Evolutionary conservation across 2,329 filamentous ascomycete genomes (phyloP).

Genomic region (Trichophyton verrucosum): DNA sequence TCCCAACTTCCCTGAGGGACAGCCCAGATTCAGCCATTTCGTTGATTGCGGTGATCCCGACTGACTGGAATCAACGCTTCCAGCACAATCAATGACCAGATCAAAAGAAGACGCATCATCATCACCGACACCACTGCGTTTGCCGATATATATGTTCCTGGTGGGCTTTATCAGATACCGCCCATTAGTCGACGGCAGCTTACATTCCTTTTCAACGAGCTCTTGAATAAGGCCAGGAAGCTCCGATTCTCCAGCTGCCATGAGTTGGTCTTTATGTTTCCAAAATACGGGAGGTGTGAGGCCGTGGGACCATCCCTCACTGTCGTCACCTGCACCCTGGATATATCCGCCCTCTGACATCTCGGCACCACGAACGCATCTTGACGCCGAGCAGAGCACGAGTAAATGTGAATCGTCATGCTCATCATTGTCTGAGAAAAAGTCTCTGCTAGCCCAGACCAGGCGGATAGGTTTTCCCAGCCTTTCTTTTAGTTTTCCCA

Average conservation of each 20-base stretch:
- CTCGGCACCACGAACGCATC: constrained; percentile 56
- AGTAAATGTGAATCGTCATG: constrained; percentile 51
- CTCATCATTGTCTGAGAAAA: constrained; percentile 21
- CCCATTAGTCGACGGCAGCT: constrained; percentile 14
- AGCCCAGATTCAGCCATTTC: constrained; percentile 43
- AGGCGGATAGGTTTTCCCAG: constrained; percentile 63
- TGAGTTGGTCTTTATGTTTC: constrained; percentile 49
- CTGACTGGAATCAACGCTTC: constrained; percentile 17
- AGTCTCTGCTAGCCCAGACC: constrained; percentile 67
- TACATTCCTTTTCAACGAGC: constrained; percentile 26
- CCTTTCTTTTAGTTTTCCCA: constrained; percentile 41
- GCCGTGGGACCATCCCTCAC: constrained; percentile 79
- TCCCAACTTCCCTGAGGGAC: constrained; percentile 62
- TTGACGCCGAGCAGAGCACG: constrained; percentile 75
- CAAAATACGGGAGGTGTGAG: constrained; percentile 73
- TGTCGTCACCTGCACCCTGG: constrained; percentile 89
- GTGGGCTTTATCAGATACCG: constrained; percentile 28
- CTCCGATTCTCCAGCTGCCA: constrained; percentile 54
- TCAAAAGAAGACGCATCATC: constrained; percentile 34
- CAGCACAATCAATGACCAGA: constrained; percentile 33
- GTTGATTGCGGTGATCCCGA: constrained; percentile 13
- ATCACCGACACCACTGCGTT: constrained; percentile 21
- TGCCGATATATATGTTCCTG: constrained; percentile 24
- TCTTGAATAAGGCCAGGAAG: constrained; percentile 40
- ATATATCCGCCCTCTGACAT: constrained; percentile 65